Base-by-base conservation (phyloP, 805 yeast genomes). In the Ogataea henricii region DNA sequence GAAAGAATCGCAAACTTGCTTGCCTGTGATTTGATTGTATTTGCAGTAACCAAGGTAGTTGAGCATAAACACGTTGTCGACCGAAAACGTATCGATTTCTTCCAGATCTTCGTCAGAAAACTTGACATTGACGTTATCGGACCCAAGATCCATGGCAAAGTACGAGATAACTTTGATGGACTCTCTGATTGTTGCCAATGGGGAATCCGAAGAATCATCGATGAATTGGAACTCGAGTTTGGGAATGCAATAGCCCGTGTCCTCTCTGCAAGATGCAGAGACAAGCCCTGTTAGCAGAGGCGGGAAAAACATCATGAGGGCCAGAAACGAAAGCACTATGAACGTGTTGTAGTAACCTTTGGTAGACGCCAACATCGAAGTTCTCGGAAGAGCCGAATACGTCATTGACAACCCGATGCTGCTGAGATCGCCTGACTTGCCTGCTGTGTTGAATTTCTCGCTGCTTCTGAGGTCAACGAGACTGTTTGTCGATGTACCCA, bases 41-140 rank as follows among this genome's bases (percentile, higher is more conserved):
- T 79, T 72, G 58, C 84, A 78, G 61, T 72, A 81, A 1, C 83
- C 82, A 40, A 70, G 59, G 43, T 69, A 69, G 57, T 72, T 77
- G 53, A 79, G 67, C 33, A 68, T 66, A 57, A 67, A 80, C 4
- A 68, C 45, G 29, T 74, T 74, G 33, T 66, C 64, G 21, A 67
- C 64, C 16, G 75, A 70, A 53, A 77, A 73, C 0, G 81, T 72
- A 56, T 76, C 79, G 40, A 77, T 68, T 4, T 66, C 68, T 21
- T 68, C 52, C 9, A 60, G 37, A 13, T 46, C 56, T 10, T 47
- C 16, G 36, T 51, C 58, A 2, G 57, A 32, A 9, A 54, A 44
- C 33, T 52, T 48, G 12, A 46, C 46, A n/a, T 46, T 45, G 5
- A 46, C 46, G 20, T 42, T 14, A 20, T 48, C 38, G 4, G 58